Percentiles rank a stretch among this genome's conserved stretches.
phyloP scores from a whole-genome alignment of 108 stramenopile species.

The Cyclotella choctawhatcheeana region DNA sequence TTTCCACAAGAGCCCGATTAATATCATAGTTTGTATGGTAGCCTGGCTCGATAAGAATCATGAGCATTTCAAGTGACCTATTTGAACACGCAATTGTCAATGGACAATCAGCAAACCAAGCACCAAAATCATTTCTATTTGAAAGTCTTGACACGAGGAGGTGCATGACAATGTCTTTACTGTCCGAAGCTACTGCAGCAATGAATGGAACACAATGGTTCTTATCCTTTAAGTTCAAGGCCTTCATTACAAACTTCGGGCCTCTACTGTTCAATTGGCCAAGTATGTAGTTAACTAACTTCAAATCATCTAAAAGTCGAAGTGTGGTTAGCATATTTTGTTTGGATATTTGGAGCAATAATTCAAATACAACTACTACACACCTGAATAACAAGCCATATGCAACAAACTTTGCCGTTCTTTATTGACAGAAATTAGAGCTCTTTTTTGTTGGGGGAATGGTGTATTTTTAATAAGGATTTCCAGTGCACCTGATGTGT shows the following conservation, averaged over 20 bases:
- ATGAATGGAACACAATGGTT: constrained; percentile 58
- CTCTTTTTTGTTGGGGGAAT: constrained; percentile 31
- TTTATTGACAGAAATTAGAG: constrained; percentile 55
- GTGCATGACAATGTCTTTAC: constrained; percentile 59
- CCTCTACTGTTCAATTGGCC: constrained; percentile 31
- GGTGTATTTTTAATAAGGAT: constrained; percentile 30
- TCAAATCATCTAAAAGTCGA: too few relatives aligned
- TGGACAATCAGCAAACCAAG: constrained; percentile 55
- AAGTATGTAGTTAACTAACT: constrained; percentile 62
- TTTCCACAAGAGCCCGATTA: constrained; percentile 35
- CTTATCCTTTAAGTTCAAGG: constrained; percentile 56
- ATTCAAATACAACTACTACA: too few relatives aligned
- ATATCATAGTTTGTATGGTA: constrained; percentile 18
- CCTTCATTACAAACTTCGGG: constrained; percentile 47
- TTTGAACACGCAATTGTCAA: constrained; percentile 62
- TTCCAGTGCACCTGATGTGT: constrained; percentile 18
- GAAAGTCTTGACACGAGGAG: constrained; percentile 60
- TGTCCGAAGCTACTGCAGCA: constrained; percentile 62
- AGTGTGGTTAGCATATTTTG: too few relatives aligned
- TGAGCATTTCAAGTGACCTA: constrained; percentile 62
- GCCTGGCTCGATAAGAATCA: background rate
- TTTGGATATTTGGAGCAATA: too few relatives aligned
- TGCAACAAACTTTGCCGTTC: constrained; percentile 61
- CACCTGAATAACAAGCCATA: constrained; percentile 60
- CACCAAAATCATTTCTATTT: constrained; percentile 3